Evolutionary conservation across 2,329 filamentous ascomycete genomes (phyloP).

Genomic region (Drechslerella dactyloides): DNA sequence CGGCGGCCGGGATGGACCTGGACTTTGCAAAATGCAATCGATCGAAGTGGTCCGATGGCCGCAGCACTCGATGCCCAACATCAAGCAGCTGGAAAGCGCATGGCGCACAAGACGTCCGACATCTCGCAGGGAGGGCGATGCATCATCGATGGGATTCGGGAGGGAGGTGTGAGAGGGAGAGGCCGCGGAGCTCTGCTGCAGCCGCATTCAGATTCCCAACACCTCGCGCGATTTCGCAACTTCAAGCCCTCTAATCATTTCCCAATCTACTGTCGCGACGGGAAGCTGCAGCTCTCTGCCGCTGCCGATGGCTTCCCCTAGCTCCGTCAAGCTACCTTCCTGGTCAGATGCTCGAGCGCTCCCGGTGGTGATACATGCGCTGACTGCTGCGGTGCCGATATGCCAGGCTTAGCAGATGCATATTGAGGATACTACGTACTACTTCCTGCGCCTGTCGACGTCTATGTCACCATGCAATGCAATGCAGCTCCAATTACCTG

Average conservation of each 20-base stretch:
- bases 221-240: not conserved
- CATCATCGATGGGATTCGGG: too few relatives aligned
- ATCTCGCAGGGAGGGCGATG: too few relatives aligned
- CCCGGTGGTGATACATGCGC: not conserved
- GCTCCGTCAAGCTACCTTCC: not conserved
- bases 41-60: not conserved
- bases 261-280: conserved; percentile 3
- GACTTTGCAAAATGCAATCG: not conserved
- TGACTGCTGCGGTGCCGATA: not conserved
- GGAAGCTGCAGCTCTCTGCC: conserved; percentile 15
- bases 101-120: too few relatives aligned
- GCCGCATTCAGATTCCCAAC: not conserved
- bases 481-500: too few relatives aligned
- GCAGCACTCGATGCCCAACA: not conserved
- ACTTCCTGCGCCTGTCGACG: too few relatives aligned
- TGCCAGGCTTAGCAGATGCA: not conserved
- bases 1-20: not conserved
- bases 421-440: too few relatives aligned
- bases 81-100: too few relatives aligned
- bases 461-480: too few relatives aligned
- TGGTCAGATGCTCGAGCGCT: too few relatives aligned
- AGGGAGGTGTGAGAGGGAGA: too few relatives aligned
- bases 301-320: not conserved
- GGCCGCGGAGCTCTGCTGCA: too few relatives aligned
- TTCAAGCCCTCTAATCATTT: not conserved